Percentiles rank a stretch among this genome's conserved stretches.
Conservation (phyloP, 2,329 filamentous ascomycete genomes). For the Calcarisporium arbuscula region DNA sequence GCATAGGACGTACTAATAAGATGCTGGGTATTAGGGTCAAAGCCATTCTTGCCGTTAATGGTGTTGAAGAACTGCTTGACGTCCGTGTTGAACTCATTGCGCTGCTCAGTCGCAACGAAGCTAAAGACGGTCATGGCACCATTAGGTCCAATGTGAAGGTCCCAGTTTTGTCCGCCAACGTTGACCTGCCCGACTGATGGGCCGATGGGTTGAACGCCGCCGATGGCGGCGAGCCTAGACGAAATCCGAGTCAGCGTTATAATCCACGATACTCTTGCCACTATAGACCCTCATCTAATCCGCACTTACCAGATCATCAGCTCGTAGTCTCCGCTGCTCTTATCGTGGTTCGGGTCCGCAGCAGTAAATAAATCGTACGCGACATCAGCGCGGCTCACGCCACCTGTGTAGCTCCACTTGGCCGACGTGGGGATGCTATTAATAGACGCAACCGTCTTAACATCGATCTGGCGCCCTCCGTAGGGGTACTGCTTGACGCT, state of each 20-base stretch:
- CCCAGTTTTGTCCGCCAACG: conserved; percentile 46
- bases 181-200: conserved; percentile 44
- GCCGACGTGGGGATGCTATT: conserved; percentile 24
- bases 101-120: conserved; percentile 34
- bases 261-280: background rate
- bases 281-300: too few species aligned
- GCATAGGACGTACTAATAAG: conserved; percentile 28
- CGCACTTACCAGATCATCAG: conserved; percentile 52
- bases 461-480: conserved; percentile 12
- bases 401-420: conserved; percentile 25
- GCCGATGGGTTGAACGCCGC: conserved; percentile 15
- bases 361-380: conserved; percentile 55
- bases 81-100: conserved; percentile 48
- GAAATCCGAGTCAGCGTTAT: background rate
- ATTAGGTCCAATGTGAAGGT: conserved; percentile 52
- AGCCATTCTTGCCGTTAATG: conserved; percentile 39
- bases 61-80: conserved; percentile 51
- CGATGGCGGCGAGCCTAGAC: conserved; percentile 14
- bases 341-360: conserved; percentile 30
- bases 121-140: conserved; percentile 53
- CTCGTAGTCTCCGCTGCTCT: conserved; percentile 42
- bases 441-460: conserved; percentile 24
- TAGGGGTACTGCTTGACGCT: conserved; percentile 37
- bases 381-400: conserved; percentile 42
- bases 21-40: conserved; percentile 41